Percentiles rank a stretch among this genome's conserved stretches.
These are phyloP conservation scores for Tolypocladium tundrense DNA, from an alignment of 2,329 filamentous ascomycete genomes.

Conservation along the genomic window DNA sequence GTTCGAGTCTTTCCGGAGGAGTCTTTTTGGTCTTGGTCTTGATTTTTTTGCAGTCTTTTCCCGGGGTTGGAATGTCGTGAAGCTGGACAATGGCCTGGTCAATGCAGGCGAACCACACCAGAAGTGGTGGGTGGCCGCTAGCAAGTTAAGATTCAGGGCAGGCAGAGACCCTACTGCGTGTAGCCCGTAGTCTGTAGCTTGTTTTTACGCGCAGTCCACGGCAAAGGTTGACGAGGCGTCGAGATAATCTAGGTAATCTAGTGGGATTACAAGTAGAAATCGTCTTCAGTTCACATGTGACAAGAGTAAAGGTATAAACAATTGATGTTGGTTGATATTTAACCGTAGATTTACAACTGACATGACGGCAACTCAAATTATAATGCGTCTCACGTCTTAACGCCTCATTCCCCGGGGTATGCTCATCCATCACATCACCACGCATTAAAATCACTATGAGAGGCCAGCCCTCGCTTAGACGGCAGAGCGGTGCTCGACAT, in stretches of 20 bases:
- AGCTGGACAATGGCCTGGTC: too few relatives aligned
- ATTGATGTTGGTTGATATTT: not conserved
- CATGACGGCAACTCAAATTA: not conserved
- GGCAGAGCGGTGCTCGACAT: conserved; percentile 19
- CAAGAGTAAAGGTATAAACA: not conserved
- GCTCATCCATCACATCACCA: not conserved
- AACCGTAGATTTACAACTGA: not conserved
- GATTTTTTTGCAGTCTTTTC: not conserved
- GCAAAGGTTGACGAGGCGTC: too few relatives aligned
- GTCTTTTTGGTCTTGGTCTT: not conserved
- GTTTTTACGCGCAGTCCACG: too few relatives aligned
- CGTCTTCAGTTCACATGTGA: not conserved
- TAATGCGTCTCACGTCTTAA: not conserved
- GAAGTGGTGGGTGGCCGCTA: too few relatives aligned
- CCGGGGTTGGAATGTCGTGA: too few relatives aligned
- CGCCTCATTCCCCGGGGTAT: not conserved
- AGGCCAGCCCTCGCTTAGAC: conserved; percentile 13
- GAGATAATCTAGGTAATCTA: too few relatives aligned
- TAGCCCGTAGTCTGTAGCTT: too few relatives aligned
- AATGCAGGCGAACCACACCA: too few relatives aligned
- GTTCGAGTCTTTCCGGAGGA: not conserved
- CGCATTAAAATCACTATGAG: not conserved
- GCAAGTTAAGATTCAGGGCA: too few relatives aligned
- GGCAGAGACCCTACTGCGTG: too few relatives aligned
- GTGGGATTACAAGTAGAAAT: not conserved